Evolutionary conservation across 495 filamentous ascomycete species (phyloP), one percentile per base, ranked within the genome.

Genomic region (Lindgomyces ingoldianus): DNA sequence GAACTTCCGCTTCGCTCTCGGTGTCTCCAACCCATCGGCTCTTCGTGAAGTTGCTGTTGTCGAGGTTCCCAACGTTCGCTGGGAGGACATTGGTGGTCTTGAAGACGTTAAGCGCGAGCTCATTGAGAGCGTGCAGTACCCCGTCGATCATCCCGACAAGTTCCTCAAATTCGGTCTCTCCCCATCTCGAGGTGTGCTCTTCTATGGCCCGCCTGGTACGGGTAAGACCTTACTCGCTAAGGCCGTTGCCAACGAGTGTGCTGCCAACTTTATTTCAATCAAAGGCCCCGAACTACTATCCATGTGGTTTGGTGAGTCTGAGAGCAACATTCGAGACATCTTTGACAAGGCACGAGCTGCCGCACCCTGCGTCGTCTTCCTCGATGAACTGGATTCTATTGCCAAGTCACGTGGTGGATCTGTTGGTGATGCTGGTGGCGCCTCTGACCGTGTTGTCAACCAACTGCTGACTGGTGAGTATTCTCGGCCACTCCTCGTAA

Each of bases 241-340:
- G 83, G 94, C 94, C 62, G 95, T 98, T 63, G 94, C 94, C 75
- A 98, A 98, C 79, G 94, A 98, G 82, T 98, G 95, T 71, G 88
- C 95, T 50, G 94, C 94, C 79, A 98, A 98, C 81, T 98, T 98
- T 81, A 98, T 98, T 75, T 97, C 94, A 57, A 86, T 98, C 74
- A 98, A 98, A 85, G 94, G 94, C 60, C 94, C 94, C 64, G 94
- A 98, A 80, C 80, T 98, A 71, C 85, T 98, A 61, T 96, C 91
- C 73, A 98, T 98, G 94, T 98, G 94, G 94, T 98, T 98, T 76
- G 94, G 94, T 89, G 94, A 98, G 80, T 98, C 95, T 18, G 94
- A 98, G 78, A 96, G 91, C 87, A 98, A 98, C 81, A 98, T 98
- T 65, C 91, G 94, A 74, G 94, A 98, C 70, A 98, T 98, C 72